Evolutionary conservation across 805 yeast species (phyloP).

Genomic region (Maudiozyma turicensis): DNA sequence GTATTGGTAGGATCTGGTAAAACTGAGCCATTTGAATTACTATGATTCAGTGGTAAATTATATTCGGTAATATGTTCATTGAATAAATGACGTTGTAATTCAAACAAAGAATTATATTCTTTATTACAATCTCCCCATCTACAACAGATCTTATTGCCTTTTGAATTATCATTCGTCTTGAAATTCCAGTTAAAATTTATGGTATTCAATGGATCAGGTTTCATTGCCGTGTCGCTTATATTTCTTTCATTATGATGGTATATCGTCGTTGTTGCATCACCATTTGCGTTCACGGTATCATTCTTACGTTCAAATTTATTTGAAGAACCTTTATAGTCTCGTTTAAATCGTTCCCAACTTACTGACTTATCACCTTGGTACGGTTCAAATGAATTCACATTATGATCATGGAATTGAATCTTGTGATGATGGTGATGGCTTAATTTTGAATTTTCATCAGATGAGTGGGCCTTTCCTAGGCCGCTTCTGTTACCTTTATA

Average conservation of each 20-base stretch:
- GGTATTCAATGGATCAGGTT: slow-evolving; percentile 7
- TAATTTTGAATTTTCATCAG: background rate
- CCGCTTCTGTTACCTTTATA: background rate
- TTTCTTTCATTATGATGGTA: background rate
- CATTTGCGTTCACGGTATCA: background rate
- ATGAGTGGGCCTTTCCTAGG: background rate
- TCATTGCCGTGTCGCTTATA: background rate
- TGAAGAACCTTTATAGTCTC: background rate
- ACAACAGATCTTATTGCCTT: slow-evolving; percentile 34
- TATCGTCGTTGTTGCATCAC: background rate
- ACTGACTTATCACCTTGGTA: background rate
- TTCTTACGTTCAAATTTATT: background rate
- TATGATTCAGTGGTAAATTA: background rate
- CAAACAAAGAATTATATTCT: slow-evolving; percentile 30
- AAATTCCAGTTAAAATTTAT: slow-evolving; percentile 39
- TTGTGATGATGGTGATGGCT: slow-evolving; percentile 33
- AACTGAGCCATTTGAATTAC: background rate
- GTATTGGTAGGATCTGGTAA: background rate
- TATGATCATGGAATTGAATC: slow-evolving; percentile 30
- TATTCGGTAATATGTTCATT: slow-evolving; percentile 36
- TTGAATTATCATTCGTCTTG: slow-evolving; percentile 12
- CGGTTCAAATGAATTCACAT: background rate
- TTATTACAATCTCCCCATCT: slow-evolving; percentile 58
- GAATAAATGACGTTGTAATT: slow-evolving; percentile 43
- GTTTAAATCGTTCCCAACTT: slow-evolving; percentile 8